Conservation (phyloP, 768 basidiomycete species). For the Podaxis sp. region DNA sequence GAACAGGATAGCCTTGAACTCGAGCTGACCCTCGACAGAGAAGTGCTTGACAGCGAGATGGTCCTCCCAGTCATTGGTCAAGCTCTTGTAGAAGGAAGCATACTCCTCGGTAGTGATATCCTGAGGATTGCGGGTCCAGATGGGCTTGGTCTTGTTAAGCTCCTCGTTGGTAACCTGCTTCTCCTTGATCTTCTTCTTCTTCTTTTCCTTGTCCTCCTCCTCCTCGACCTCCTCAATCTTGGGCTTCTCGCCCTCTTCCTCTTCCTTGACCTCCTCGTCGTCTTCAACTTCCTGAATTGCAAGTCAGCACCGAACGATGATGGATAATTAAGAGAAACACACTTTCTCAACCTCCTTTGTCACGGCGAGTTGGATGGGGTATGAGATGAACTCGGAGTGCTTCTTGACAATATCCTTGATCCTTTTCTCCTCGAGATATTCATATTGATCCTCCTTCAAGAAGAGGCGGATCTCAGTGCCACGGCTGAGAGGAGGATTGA, state of each 20-base stretch:
- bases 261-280: conserved; percentile 68
- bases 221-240: conserved; percentile 85
- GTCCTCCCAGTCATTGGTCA: conserved; percentile 99
- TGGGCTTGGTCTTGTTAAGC: conserved; percentile 99
- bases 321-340: conserved; percentile 18
- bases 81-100: conserved; percentile 95
- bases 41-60: conserved; percentile 99
- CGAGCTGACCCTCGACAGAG: conserved; percentile 99
- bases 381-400: conserved; percentile 99
- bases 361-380: conserved; percentile 97
- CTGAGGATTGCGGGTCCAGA: conserved; percentile 97
- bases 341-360: conserved; percentile 99
- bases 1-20: conserved; percentile 99
- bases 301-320: conserved; percentile 9
- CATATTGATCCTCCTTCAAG: conserved; percentile 98
- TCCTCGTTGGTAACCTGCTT: conserved; percentile 87
- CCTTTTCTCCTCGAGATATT: conserved; percentile 99
- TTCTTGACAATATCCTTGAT: conserved; percentile 99
- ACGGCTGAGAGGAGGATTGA: conserved; percentile 88
- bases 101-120: conserved; percentile 96
- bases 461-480: conserved; percentile 89
- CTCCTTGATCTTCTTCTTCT: conserved; percentile 94
- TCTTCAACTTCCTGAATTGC: conserved; percentile 76
- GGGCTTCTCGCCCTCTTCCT: conserved; percentile 70
- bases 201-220: conserved; percentile 82